A percentile compares a stretch with the other conserved stretches of the same genome.
Evolutionary conservation across 75 land plant genomes (phyloP).

Genomic region (Cupressus sempervirens): DNA sequence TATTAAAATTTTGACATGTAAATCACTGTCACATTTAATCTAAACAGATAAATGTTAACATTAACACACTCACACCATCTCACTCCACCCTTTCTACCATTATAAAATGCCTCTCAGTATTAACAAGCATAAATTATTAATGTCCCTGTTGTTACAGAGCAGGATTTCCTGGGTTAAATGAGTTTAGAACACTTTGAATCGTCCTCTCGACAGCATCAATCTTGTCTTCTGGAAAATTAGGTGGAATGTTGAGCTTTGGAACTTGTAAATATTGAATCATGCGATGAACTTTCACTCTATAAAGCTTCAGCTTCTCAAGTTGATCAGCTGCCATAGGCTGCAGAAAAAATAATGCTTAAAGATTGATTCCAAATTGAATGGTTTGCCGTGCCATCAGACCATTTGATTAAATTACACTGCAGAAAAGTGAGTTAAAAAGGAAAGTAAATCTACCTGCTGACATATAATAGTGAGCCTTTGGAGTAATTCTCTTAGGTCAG

Average conservation of each 20-base stretch:
- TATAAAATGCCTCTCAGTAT: no score
- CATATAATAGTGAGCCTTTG: background rate
- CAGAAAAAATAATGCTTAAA: background rate
- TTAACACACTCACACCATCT: no score
- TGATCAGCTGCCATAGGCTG: background rate
- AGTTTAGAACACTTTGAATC: background rate
- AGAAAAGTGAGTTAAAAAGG: background rate
- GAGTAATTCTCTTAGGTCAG: background rate
- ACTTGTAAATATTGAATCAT: background rate
- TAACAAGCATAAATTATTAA: no score
- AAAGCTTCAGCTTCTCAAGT: background rate
- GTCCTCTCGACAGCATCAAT: background rate
- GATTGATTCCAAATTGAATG: background rate
- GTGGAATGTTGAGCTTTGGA: background rate
- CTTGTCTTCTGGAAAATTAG: background rate
- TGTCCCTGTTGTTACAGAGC: slow-evolving; percentile 18
- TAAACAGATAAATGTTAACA: no score
- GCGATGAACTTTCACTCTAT: background rate
- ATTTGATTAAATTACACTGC: background rate
- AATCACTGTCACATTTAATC: no score
- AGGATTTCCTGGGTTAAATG: background rate
- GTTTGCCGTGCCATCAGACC: background rate
- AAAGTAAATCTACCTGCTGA: background rate
- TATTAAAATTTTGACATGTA: no score
- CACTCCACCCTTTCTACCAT: no score